phyloP scores from a whole-genome alignment of 176 grass and related monocot species.

The Lolium multiflorum region DNA sequence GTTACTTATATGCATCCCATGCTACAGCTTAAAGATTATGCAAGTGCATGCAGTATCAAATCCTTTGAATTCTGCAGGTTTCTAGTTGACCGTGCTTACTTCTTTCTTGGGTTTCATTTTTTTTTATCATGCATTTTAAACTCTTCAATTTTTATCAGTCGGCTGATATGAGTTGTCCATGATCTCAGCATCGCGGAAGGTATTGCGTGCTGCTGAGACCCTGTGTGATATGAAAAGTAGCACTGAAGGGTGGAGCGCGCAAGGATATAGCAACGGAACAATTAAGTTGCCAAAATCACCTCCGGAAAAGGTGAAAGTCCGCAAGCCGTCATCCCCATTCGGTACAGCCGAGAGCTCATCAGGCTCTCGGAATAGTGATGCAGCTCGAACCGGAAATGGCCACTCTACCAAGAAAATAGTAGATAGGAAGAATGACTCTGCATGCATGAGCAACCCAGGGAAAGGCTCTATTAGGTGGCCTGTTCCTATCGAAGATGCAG shows the following conservation, averaged over 20 bases:
- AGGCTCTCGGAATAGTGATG: constrained; percentile 64
- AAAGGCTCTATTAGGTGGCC: constrained; percentile 78
- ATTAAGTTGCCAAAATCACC: constrained; percentile 74
- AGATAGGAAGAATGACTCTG: constrained; percentile 66
- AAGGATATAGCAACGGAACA: constrained; percentile 55
- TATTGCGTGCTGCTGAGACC: constrained; percentile 75
- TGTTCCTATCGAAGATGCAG: constrained; percentile 54
- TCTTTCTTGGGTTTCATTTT: constrained; percentile 8
- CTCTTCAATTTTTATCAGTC: constrained; percentile 6
- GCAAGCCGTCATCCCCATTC: constrained; percentile 65
- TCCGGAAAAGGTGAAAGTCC: constrained; percentile 76
- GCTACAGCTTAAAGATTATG: constrained; percentile 21
- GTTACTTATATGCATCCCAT: background rate
- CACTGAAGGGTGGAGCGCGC: constrained; percentile 44
- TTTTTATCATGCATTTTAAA: constrained; percentile 9
- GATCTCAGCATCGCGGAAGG: constrained; percentile 52
- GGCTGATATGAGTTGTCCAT: constrained; percentile 27
- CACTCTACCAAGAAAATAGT: constrained; percentile 62
- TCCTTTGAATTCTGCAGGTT: background rate
- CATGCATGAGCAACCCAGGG: constrained; percentile 55
- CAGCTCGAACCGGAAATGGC: constrained; percentile 44
- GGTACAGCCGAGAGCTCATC: constrained; percentile 57
- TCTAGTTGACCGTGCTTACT: constrained; percentile 24
- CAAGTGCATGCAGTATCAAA: background rate
- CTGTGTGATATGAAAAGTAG: constrained; percentile 69